Percentiles rank a stretch among this genome's conserved stretches.
Evolutionary conservation across 2,329 filamentous ascomycete species (phyloP).

Genomic region (Aureobasidium namibiae): DNA sequence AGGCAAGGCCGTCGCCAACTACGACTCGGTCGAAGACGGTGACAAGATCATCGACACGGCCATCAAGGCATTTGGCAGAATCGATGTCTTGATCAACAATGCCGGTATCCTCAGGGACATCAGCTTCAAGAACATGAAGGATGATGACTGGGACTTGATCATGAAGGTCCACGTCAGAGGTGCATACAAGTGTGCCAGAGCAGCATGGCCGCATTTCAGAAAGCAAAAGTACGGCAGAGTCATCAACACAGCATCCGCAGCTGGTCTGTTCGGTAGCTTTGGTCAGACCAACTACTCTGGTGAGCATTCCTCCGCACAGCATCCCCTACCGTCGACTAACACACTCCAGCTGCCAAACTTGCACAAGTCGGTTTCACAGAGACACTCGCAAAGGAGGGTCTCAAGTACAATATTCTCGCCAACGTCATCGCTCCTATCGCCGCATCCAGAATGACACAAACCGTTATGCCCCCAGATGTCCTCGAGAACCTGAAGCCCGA

Average conservation of each 20-base stretch:
- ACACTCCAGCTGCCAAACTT: conserved; percentile 68
- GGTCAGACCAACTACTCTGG: conserved; percentile 92
- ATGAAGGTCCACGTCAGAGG: conserved; percentile 88
- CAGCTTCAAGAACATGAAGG: conserved; percentile 98
- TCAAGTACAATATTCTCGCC: conserved; percentile 93
- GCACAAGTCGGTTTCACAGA: conserved; percentile 95
- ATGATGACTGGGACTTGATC: conserved; percentile 93
- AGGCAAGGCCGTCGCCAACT: conserved; percentile 95
- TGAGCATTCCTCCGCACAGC: conserved; percentile 26
- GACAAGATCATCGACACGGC: conserved; percentile 90
- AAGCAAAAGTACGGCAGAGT: conserved; percentile 98
- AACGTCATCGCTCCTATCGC: conserved; percentile 96
- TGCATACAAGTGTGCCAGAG: conserved; percentile 88
- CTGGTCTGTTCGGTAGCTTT: conserved; percentile 90
- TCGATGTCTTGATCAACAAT: conserved; percentile 96
- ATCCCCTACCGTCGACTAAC: conserved; percentile 21
- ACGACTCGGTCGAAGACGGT: conserved; percentile 87
- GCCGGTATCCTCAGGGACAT: conserved; percentile 91
- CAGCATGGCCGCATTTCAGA: conserved; percentile 94
- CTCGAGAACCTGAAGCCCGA: conserved; percentile 80
- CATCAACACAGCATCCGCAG: conserved; percentile 95
- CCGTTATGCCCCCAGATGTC: conserved; percentile 90
- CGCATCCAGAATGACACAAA: conserved; percentile 90
- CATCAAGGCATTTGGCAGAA: conserved; percentile 70
- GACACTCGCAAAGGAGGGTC: conserved; percentile 92